These are phyloP conservation scores for Malus sieversii DNA, from an alignment of 306 rosid genomes.

Conservation along the genomic window DNA sequence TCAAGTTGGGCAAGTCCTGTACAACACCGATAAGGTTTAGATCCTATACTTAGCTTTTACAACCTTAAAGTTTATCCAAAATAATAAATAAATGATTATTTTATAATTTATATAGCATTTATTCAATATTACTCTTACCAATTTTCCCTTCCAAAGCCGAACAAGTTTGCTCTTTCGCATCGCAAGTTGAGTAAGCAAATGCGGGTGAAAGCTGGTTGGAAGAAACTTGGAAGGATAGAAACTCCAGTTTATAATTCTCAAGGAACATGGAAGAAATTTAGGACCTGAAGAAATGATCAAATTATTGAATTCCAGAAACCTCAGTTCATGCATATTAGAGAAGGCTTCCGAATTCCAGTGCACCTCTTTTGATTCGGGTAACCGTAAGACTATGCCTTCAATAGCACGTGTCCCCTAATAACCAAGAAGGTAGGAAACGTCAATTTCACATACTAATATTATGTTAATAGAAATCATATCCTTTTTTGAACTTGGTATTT, in stretches of 20 bases:
- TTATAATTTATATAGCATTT: too few relatives aligned
- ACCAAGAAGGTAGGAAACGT: not conserved
- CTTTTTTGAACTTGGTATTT: not conserved
- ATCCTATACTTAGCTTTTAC: not conserved
- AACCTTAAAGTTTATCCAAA: not conserved
- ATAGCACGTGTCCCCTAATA: not conserved
- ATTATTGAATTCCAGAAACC: not conserved
- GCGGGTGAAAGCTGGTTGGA: not conserved
- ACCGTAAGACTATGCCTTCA: not conserved
- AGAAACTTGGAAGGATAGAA: not conserved
- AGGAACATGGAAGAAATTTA: constrained; percentile 1
- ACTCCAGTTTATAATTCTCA: constrained; percentile 5
- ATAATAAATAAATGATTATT: not conserved
- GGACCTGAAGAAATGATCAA: not conserved
- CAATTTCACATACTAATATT: not conserved
- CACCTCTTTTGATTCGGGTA: not conserved
- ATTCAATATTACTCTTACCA: not conserved
- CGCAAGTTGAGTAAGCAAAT: not conserved
- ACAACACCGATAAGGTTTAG: not conserved
- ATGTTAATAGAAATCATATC: not conserved
- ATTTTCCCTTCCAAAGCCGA: constrained; percentile 2
- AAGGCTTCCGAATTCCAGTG: not conserved
- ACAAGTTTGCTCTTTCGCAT: not conserved
- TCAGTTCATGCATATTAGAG: constrained; percentile 12
- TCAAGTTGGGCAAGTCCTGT: constrained; percentile 9